Evolutionary conservation across 164 flowering plant genomes (phyloP), one percentile per base, ranked within the genome.

Genomic region (Vitis riparia): DNA sequence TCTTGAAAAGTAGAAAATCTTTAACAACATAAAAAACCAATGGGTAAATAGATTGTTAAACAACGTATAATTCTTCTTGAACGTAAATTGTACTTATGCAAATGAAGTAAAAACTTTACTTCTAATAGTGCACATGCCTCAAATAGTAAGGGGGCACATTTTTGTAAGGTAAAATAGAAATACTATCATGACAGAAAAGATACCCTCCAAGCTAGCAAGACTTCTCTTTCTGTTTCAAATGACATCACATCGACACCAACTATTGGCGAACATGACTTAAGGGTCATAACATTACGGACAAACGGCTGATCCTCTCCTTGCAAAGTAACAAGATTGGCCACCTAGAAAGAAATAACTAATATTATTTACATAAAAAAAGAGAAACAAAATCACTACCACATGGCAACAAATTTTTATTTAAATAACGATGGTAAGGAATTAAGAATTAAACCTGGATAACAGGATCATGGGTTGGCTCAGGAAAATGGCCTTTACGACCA

Each of bases 171-270:
- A 49, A 19, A 67, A 67, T 55, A 58, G 30, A 59, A 49, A 62
- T 49, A 15, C 55, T 5, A 13, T 17, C 57, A 65, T 17, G 15
- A 59, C 10, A 58, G 67, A 61, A 58, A 55, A 4, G 59, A 68
- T 95, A 95, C 97, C 93, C 91, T 87, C 99, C 99, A 96, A 83
- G 99, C 98, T 55, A 93, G 86, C 68, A 96, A 79, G 32, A 96
- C 89, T 71, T 96, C 94, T 80, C 83, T 84, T 77, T 96, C 99
- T 51, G 91, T 80, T 9, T 88, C 91, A 81, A 96, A 96, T 48
- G 99, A 83, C 91, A 96, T 87, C 67, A 96, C 95, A 77, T 96
- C 97, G 76, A 88, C 99, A 67, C 98, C 99, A 79, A 90, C 97
- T 50, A 96, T 91, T 11, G 99, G 89, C 66, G 98, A 77, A 66